Evolutionary conservation across 805 yeast genomes (phyloP).

Genomic region (Sugiyamaella floridensis): DNA sequence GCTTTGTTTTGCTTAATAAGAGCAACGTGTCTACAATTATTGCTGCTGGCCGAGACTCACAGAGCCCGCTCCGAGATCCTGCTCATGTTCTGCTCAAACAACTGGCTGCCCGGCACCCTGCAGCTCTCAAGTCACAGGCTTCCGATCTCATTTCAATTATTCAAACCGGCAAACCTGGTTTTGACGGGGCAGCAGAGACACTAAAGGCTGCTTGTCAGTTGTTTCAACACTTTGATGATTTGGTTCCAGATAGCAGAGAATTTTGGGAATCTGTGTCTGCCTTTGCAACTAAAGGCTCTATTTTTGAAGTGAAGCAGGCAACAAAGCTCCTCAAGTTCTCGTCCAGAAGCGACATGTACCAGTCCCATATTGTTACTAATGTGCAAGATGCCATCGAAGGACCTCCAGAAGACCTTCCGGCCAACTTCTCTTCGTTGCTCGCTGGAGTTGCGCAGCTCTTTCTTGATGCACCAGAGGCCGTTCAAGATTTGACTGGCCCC

Average conservation of each 20-base stretch:
- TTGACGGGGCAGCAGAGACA: conserved; percentile 32
- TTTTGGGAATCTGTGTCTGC: conserved; percentile 42
- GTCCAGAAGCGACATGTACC: conserved; percentile 36
- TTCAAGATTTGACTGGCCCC: conserved; percentile 50
- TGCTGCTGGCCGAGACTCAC: conserved; percentile 36
- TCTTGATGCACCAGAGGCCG: conserved; percentile 39
- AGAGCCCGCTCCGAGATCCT: conserved; percentile 26
- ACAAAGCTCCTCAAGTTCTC: conserved; percentile 49
- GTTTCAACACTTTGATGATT: conserved; percentile 43
- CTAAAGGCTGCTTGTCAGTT: conserved; percentile 58
- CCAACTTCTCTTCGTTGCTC: conserved; percentile 46
- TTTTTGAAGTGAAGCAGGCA: conserved; percentile 59
- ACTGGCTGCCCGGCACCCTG: conserved; percentile 55
- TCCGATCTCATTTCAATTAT: conserved; percentile 41
- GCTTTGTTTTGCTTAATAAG: conserved; percentile 56
- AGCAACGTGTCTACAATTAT: conserved; percentile 54
- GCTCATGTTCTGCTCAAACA: conserved; percentile 53
- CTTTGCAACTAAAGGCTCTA: conserved; percentile 46
- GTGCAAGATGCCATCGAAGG: conserved; percentile 8
- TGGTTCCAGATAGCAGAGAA: conserved; percentile 38
- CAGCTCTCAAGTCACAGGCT: conserved; percentile 55
- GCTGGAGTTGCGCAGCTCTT: conserved; percentile 56
- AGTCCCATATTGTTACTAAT: conserved; percentile 23
- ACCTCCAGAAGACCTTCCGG: not conserved
- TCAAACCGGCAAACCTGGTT: conserved; percentile 25